Evolutionary conservation across 768 basidiomycete species (phyloP).

Genomic region (Saitozyma podzolica): DNA sequence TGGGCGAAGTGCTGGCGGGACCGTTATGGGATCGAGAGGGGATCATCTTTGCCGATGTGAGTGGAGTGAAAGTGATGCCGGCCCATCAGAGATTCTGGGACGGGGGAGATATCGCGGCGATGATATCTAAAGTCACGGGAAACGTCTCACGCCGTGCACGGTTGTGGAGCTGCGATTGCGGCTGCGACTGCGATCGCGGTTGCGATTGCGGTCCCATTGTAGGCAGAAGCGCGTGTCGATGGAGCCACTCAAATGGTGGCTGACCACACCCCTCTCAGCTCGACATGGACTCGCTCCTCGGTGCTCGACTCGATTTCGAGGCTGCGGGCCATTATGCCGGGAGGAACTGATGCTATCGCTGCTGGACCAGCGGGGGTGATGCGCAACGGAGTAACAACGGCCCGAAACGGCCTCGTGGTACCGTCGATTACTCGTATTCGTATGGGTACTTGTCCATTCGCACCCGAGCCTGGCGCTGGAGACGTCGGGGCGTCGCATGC

Average conservation of each 20-base stretch:
- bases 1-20: conserved; percentile 33
- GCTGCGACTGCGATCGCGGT: background rate
- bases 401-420: too few relatives aligned
- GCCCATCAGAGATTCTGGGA: background rate
- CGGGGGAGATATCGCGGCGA: too few relatives aligned
- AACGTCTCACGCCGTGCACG: too few relatives aligned
- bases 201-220: too few relatives aligned
- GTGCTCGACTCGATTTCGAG: conserved; percentile 34
- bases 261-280: conserved; percentile 9
- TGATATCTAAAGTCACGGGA: too few relatives aligned
- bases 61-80: background rate
- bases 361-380: conserved; percentile 7
- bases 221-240: too few relatives aligned
- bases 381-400: background rate
- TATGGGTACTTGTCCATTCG: too few relatives aligned
- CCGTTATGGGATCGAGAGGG: conserved; percentile 37
- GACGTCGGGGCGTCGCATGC: too few relatives aligned
- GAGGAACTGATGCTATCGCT: conserved; percentile 21
- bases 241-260: too few relatives aligned
- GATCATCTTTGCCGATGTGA: conserved; percentile 30
- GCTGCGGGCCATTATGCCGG: conserved; percentile 28
- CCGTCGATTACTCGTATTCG: too few relatives aligned
- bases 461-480: too few relatives aligned
- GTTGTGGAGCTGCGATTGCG: too few relatives aligned
- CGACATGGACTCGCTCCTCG: conserved; percentile 21